Evolutionary conservation across 73 alveolate genomes (phyloP).

Genomic region (Paramecium biaurelia): DNA sequence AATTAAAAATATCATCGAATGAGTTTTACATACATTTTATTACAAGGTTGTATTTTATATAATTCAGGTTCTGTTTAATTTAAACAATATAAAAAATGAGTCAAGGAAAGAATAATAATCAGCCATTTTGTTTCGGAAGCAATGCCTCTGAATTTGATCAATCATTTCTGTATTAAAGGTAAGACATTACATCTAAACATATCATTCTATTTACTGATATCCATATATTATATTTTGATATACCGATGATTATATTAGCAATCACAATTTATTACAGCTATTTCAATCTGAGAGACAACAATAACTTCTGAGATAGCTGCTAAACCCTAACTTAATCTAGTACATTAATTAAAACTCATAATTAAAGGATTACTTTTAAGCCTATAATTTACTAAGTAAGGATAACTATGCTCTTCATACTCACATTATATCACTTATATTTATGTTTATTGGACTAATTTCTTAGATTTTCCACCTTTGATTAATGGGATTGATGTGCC

Average conservation of each 20-base stretch:
- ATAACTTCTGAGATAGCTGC: neutral
- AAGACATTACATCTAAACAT: neutral
- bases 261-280: neutral
- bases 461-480: neutral
- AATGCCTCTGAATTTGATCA: neutral
- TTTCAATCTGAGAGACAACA: neutral
- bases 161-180: neutral
- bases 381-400: neutral
- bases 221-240: neutral
- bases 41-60: neutral
- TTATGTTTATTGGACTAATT: neutral
- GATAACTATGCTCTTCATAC: neutral
- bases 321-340: neutral
- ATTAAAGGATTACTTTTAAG: neutral
- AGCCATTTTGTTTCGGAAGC: neutral
- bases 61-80: neutral
- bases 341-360: neutral
- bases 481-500: neutral
- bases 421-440: neutral
- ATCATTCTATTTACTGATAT: neutral
- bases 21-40: neutral
- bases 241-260: neutral
- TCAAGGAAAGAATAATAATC: neutral
- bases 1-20: neutral
- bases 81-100: neutral